Percentiles rank a stretch among this genome's conserved stretches.
Evolutionary conservation across 352 stramenopile species (phyloP).

Genomic region (Pythium periplocum): DNA sequence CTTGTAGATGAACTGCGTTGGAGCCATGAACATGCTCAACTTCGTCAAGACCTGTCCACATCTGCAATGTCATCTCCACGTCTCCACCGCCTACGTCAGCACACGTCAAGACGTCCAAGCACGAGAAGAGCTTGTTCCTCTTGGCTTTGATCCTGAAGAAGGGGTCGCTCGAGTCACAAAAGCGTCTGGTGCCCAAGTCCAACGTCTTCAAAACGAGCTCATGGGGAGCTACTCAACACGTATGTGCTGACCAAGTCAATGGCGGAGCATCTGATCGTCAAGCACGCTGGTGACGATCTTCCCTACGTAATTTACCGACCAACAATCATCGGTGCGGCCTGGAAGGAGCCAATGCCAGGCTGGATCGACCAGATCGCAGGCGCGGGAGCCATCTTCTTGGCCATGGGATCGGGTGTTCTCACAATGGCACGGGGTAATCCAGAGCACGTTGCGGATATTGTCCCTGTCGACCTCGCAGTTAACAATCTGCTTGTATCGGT

Average conservation of each 20-base stretch:
- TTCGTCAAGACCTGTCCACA: constrained; percentile 52
- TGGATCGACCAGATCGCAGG: constrained; percentile 82
- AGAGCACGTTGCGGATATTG: constrained; percentile 75
- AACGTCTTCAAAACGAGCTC: constrained; percentile 63
- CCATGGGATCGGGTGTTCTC: constrained; percentile 66
- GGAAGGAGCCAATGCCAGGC: constrained; percentile 80
- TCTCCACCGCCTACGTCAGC: constrained; percentile 85
- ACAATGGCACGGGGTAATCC: constrained; percentile 78
- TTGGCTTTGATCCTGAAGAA: constrained; percentile 81
- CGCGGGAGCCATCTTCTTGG: constrained; percentile 75
- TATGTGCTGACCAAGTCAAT: constrained; percentile 89
- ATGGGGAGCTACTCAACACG: constrained; percentile 87
- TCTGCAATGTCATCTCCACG: constrained; percentile 63
- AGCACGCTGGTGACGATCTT: constrained; percentile 33
- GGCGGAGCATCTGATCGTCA: constrained; percentile 69
- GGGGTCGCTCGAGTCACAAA: constrained; percentile 48
- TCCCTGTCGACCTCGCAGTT: constrained; percentile 75
- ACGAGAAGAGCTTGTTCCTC: constrained; percentile 67
- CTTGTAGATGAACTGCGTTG: constrained; percentile 67
- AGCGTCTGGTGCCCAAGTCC: constrained; percentile 46
- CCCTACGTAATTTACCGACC: constrained; percentile 76
- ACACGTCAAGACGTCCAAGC: constrained; percentile 39
- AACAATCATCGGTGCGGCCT: constrained; percentile 83
- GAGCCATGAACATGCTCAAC: constrained; percentile 55
- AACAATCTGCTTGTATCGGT: constrained; percentile 68